Base-by-base conservation (phyloP, 2,329 filamentous ascomycete species). In the Iodosphaeria phyllophila region DNA sequence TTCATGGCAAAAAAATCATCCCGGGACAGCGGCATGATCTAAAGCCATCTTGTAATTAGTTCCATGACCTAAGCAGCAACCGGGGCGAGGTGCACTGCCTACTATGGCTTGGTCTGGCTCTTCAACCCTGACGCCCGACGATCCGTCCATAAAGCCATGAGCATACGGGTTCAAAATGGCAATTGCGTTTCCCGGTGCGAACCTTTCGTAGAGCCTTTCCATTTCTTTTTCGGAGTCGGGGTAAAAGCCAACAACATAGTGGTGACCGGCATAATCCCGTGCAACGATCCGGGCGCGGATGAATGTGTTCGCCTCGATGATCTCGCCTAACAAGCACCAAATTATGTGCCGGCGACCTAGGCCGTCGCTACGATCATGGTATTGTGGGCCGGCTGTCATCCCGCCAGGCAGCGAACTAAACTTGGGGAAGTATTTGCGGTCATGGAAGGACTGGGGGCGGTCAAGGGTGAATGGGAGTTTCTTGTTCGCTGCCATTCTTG, bases 271-370 rank as follows among this genome's bases (percentile, higher is more conserved):
- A 5, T 17, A n/a, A 14, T 40, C 38, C 22, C 27, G 30, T 13
- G 31, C 35, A 5, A 39, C 23, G 26, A 36, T 25, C 6, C 30
- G 26, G 8, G 27, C 30, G n/a, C 30, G 31, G 9, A 32, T 15
- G 13, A 35, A 16, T 5, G 25, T 32, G 7, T 35, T 21, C n/a
- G 60, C 37, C 32, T 62, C 28, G 22, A 34, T 28, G 13, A 39
- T 37, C 16, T 37, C 26, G 13, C 31, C 35, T 3, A 37, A 30
- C 4, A 38, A 30, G 14, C 32, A 32, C 29, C 30, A 33, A 23
- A 34, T 33, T 10, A 32, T 34, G 5, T 28, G 24, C 13, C 35
- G 23, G 3, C 5, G 14, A 2, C 16, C 22, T 2, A 15, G 5
- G 15, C 13, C n/a, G 12, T 21, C 18, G 10, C 5, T 4, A 27